Evolutionary conservation across 371 early-diverging fungal genomes (phyloP).

Genomic region (Mortierella polycephala): DNA sequence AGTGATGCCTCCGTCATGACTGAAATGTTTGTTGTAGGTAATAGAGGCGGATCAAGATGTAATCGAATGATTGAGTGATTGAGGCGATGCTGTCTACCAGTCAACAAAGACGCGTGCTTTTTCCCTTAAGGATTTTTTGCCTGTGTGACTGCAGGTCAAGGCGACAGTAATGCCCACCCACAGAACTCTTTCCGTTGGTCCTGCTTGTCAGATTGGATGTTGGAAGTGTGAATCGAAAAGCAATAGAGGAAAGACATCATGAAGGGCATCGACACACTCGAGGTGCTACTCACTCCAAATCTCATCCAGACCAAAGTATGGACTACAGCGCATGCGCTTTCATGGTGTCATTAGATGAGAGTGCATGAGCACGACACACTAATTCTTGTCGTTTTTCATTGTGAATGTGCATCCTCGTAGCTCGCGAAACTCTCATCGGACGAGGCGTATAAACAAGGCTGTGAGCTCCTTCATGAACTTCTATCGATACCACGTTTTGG

Average conservation of each 20-base stretch:
- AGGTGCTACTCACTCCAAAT: conserved; percentile 43
- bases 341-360: neutral
- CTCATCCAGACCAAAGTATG: conserved; percentile 40
- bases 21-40: neutral
- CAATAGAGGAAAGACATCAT: neutral
- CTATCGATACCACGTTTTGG: conserved; percentile 43
- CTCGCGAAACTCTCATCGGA: conserved; percentile 14
- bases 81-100: too few relatives aligned
- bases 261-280: conserved; percentile 38
- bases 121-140: too few relatives aligned
- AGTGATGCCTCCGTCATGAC: conserved; percentile 42
- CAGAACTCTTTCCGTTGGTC: too few relatives aligned
- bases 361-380: neutral
- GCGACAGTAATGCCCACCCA: neutral
- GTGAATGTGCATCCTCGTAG: conserved; percentile 2
- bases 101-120: too few relatives aligned
- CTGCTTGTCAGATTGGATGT: neutral
- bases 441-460: conserved; percentile 21
- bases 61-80: too few relatives aligned
- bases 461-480: conserved; percentile 33
- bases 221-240: neutral
- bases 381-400: neutral
- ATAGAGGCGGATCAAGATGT: too few relatives aligned
- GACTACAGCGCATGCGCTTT: neutral
- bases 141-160: neutral